These are phyloP conservation scores for Ogataea corticis DNA, from an alignment of 805 yeast genomes.

Conservation along the genomic window DNA sequence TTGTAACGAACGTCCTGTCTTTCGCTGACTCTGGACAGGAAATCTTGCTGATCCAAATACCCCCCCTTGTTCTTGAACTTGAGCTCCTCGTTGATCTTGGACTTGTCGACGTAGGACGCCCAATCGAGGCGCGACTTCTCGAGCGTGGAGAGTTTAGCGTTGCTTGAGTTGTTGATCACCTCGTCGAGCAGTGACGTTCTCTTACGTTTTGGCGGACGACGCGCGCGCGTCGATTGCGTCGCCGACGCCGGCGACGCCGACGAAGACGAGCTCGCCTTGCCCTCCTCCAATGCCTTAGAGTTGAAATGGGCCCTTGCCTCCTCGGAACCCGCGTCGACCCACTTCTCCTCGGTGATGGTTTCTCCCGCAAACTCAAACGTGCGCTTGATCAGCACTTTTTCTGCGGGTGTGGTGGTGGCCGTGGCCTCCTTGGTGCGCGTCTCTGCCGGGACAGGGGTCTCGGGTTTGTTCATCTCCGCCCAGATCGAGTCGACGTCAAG, in stretches of 20 bases:
- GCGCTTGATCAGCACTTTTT: conserved; percentile 64
- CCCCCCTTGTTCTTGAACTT: conserved; percentile 83
- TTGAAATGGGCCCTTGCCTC: conserved; percentile 83
- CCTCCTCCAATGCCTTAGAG: conserved; percentile 39
- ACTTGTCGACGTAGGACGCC: conserved; percentile 89
- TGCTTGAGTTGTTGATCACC: conserved; percentile 65
- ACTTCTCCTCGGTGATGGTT: conserved; percentile 70
- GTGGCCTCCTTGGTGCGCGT: neutral
- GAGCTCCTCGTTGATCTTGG: conserved; percentile 82
- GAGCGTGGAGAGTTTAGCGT: conserved; percentile 82
- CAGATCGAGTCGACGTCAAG: conserved; percentile 54
- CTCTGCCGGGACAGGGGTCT: neutral
- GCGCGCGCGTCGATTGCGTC: too few species aligned
- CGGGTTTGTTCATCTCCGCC: conserved; percentile 47
- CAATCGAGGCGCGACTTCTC: conserved; percentile 94
- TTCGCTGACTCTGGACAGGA: conserved; percentile 71
- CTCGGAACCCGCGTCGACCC: conserved; percentile 75
- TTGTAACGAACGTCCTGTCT: conserved; percentile 53
- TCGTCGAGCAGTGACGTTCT: conserved; percentile 77
- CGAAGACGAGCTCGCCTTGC: neutral
- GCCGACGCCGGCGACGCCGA: neutral
- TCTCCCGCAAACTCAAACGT: conserved; percentile 91
- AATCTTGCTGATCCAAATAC: conserved; percentile 87
- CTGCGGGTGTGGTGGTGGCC: neutral
- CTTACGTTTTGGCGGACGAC: conserved; percentile 51